Base-by-base conservation (phyloP, 2,329 filamentous ascomycete genomes). In the Colletotrichum sp. region DNA sequence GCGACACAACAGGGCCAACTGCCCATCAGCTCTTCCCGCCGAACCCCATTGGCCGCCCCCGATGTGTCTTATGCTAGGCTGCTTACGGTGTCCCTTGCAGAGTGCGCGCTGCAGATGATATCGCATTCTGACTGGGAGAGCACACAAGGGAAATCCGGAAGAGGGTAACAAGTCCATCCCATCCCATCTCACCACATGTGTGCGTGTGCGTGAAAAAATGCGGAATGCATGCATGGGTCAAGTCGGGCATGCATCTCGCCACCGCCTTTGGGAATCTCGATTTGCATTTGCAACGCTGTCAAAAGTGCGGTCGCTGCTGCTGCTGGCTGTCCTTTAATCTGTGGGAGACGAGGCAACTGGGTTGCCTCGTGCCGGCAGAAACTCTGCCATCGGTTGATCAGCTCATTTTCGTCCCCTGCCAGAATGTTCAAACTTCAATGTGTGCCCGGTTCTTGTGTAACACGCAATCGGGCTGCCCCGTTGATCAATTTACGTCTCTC, bases 81-180 rank as follows among this genome's bases (percentile, higher is more conserved):
- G 36, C 34, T 75, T 75, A 52, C 32, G 72, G 72, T 63, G 68
- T 75, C 63, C 72, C 72, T 75, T 75, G 68, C 72, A 72, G 72
- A 15, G 34, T 18, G 52, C 61, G 68, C 52, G 72, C 72, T 75
- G 72, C 72, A 75, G 72, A 75, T 72, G 72, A 75, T 75, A 72
- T 66, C 61, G 68, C 32, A 24, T 48, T 43, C 48, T 61, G 34
- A 43, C 34, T 60, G 34, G 52, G 21, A 39, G 55, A 32, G 30
- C 18, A n/a, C 39, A 48, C 30, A 24, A 34, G 28, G 57, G 9
- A 21, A 39, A 39, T 36, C 30, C n/a, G 60, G 18, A 59, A 28
- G 24, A 59, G n/a, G 28, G 28, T 26, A 32, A 18, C n/a, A 39
- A 65, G 13, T 43, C 57, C 57, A 39, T 21, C 18, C 34, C 21